Evolutionary conservation across 345 rosid genomes (phyloP), one percentile per base, ranked within the genome.

Genomic region (Aquilaria malaccensis): DNA sequence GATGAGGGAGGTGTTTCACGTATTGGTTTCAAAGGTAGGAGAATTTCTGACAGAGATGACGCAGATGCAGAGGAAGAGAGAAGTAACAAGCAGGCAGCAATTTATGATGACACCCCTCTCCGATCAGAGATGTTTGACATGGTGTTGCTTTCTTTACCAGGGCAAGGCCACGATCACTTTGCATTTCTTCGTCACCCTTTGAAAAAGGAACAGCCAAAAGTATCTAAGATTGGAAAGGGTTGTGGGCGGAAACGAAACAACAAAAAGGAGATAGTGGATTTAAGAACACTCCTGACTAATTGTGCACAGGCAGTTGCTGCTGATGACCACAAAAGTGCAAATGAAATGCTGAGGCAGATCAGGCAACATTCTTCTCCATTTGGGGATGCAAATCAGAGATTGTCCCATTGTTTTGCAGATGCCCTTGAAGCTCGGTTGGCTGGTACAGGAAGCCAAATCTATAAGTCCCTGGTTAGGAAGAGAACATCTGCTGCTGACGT

Each of bases 221-320:
- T 72, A 61, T 69, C 77, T 9, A 82, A 63, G 2, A 61, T 76
- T 60, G 80, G 85, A 48, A 74, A 79, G 63, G 74, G 74, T 50
- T 75, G 85, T 12, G 80, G 77, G 32, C 79, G 74, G 65, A 87
- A 70, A 55, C 81, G 73, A 46, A 77, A 59, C 30, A 83, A 74
- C 65, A 86, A 76, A 69, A 82, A 51, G 56, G 89, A 88, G 74
- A 89, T 86, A 54, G 84, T 91, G 63, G 99, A 95, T 73, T 79
- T 91, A 73, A 82, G 99, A 70, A 77, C 86, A 49, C 81, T 88
- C 4, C 56, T 91, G 70, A 80, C 85, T 72, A 80, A 74, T 55
- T 95, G 98, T 75, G 96, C 97, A 13, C 96, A 88, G 74, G 86
- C 92, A 48, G 83, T 86, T 77, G 96, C 99, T 3, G 70, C 84